A percentile compares a stretch with the other conserved stretches of the same genome.
phyloP scores from a whole-genome alignment of 2,329 filamentous ascomycete species.

The Pseudogymnoascus pannorum region DNA sequence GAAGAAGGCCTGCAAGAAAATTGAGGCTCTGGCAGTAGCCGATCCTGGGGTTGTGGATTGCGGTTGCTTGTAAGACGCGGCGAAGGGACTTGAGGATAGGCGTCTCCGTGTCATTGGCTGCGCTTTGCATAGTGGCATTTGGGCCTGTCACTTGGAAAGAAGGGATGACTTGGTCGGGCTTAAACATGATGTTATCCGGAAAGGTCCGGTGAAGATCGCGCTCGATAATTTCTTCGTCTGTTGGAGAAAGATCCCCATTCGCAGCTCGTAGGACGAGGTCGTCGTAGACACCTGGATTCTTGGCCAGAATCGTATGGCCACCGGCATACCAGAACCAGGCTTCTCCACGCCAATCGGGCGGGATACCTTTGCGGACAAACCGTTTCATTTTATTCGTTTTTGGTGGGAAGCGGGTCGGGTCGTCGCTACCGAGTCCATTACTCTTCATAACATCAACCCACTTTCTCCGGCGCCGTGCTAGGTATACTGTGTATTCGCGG shows the following conservation, averaged over 20 bases:
- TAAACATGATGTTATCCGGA: constrained; percentile 88
- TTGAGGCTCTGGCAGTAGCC: constrained; percentile 96
- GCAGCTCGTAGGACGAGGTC: constrained; percentile 58
- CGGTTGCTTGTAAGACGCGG: constrained; percentile 80
- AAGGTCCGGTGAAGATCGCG: constrained; percentile 90
- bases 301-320: constrained; percentile 69
- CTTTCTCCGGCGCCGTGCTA: constrained; percentile 69
- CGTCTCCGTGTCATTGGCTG: constrained; percentile 47
- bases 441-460: constrained; percentile 75
- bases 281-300: constrained; percentile 70
- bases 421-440: constrained; percentile 61
- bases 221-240: constrained; percentile 86
- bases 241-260: constrained; percentile 52
- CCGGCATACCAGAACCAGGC: constrained; percentile 97
- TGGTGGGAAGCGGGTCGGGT: constrained; percentile 71
- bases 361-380: constrained; percentile 88
- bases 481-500: constrained; percentile 63
- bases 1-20: constrained; percentile 81
- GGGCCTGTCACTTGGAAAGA: constrained; percentile 31
- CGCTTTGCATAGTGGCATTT: constrained; percentile 28
- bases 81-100: constrained; percentile 74
- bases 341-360: constrained; percentile 86
- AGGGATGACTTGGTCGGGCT: constrained; percentile 42
- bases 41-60: constrained; percentile 82
- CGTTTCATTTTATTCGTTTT: constrained; percentile 78